A percentile compares a stretch with the other conserved stretches of the same genome.
Evolutionary conservation across 306 rosid genomes (phyloP).

Genomic region (Alnus rubra): DNA sequence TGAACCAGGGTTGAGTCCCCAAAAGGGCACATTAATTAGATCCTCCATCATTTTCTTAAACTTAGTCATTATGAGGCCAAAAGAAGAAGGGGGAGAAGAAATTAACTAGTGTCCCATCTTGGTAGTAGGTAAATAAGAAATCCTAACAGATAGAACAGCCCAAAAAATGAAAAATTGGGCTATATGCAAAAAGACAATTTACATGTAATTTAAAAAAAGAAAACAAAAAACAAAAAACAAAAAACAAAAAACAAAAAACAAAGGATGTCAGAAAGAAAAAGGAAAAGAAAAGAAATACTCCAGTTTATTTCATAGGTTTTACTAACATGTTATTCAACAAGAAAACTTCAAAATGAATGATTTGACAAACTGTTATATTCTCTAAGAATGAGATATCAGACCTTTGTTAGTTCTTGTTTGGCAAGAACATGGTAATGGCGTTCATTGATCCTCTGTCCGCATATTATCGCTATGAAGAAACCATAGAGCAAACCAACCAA

Average conservation of each 20-base stretch:
- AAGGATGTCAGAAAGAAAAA: background rate
- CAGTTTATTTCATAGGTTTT: no score
- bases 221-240: background rate
- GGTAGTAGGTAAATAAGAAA: background rate
- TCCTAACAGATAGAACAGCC: background rate
- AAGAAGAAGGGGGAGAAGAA: background rate
- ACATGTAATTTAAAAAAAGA: background rate
- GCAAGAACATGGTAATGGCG: slow-evolving; percentile 99
- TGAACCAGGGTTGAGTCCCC: background rate
- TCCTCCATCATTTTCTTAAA: background rate
- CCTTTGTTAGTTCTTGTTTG: slow-evolving; percentile 95
- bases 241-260: background rate
- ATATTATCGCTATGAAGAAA: slow-evolving; percentile 96
- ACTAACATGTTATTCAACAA: background rate
- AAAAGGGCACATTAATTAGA: background rate
- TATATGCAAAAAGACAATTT: background rate
- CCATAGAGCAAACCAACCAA: slow-evolving; percentile 98
- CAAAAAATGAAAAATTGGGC: background rate
- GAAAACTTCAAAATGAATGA: background rate
- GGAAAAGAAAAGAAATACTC: background rate
- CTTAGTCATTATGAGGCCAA: background rate
- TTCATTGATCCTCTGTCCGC: slow-evolving; percentile 97
- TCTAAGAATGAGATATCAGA: slow-evolving; percentile 31
- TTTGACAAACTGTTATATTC: background rate
- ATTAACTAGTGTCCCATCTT: background rate